Evolutionary conservation across 495 filamentous ascomycete species (phyloP).

Genomic region (Trichoderma orchidacearum): DNA sequence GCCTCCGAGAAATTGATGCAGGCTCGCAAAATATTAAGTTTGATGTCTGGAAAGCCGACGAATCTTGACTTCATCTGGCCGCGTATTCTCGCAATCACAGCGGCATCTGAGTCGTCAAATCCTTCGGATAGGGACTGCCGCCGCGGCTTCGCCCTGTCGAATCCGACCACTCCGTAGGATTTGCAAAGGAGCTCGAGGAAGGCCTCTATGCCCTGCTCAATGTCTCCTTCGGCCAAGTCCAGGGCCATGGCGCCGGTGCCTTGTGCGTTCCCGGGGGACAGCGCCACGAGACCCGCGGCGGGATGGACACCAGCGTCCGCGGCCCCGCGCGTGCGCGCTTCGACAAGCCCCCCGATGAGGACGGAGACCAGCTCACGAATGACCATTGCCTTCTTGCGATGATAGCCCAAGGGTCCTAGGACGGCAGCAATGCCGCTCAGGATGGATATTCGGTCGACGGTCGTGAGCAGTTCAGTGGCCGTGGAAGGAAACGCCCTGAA

Average conservation of each 20-base stretch:
- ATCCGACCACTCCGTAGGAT: constrained; percentile 34
- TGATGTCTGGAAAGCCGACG: constrained; percentile 56
- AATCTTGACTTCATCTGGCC: constrained; percentile 36
- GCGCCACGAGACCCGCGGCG: constrained; percentile 62
- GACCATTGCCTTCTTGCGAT: constrained; percentile 78
- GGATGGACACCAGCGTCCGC: constrained; percentile 94
- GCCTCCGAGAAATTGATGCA: constrained; percentile 91
- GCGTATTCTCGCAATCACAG: constrained; percentile 35
- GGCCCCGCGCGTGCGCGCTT: constrained; percentile 82
- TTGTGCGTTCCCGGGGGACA: constrained; percentile 22
- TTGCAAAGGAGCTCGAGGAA: constrained; percentile 34
- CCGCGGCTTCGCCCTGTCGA: constrained; percentile 8
- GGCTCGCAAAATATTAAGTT: constrained; percentile 68
- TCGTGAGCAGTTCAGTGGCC: constrained; percentile 45
- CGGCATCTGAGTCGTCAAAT: constrained; percentile 30
- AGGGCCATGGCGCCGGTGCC: constrained; percentile 46
- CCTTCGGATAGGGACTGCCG: neutral
- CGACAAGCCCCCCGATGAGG: constrained; percentile 72
- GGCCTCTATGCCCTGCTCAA: constrained; percentile 54
- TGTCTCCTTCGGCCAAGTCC: constrained; percentile 60
- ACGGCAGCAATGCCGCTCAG: constrained; percentile 79
- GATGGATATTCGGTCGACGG: constrained; percentile 59
- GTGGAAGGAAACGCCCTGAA: constrained; percentile 60
- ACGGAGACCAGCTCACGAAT: constrained; percentile 72
- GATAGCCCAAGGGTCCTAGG: constrained; percentile 57